phyloP scores from a whole-genome alignment of 192 early-diverging fungal species.

The Coemansia sp. region DNA sequence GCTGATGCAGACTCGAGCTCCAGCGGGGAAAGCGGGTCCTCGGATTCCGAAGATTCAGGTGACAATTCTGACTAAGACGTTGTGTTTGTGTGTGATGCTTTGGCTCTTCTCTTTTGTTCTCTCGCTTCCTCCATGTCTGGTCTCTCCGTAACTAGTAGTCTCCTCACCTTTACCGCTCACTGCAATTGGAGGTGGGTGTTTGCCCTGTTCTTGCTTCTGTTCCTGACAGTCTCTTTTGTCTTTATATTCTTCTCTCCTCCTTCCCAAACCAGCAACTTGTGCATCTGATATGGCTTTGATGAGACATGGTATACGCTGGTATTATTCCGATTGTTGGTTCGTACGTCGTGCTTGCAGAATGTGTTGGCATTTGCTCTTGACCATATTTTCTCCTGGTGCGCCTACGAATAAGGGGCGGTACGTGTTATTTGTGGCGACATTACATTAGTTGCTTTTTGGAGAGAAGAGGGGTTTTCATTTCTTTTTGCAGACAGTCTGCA shows the following conservation, averaged over 20 bases:
- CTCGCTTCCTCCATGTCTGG: constrained; percentile 25
- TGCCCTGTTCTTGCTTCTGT: not conserved
- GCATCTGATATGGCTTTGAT: not conserved
- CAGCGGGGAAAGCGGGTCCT: constrained; percentile 56
- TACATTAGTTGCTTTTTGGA: too few relatives aligned
- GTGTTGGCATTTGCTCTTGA: not conserved
- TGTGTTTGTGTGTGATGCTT: constrained; percentile 20
- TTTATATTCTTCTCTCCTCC: not conserved
- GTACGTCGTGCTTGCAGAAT: not conserved
- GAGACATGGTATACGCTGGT: not conserved
- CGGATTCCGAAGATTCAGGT: constrained; percentile 85
- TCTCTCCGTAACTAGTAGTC: not conserved
- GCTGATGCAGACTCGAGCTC: constrained; percentile 46
- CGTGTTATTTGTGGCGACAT: too few relatives aligned
- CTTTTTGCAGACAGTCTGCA: not conserved
- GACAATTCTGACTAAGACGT: constrained; percentile 69
- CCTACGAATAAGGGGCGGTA: too few relatives aligned
- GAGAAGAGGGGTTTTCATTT: too few relatives aligned
- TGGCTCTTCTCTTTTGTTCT: constrained; percentile 34
- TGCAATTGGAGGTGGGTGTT: too few relatives aligned
- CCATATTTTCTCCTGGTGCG: too few relatives aligned
- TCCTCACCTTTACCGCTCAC: not conserved
- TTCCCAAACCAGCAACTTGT: not conserved
- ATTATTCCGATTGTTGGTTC: not conserved
- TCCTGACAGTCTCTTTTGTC: constrained; percentile 5